These are phyloP conservation scores for Suhomyces faveliae DNA, from an alignment of 805 yeast species.

Conservation along the genomic window DNA sequence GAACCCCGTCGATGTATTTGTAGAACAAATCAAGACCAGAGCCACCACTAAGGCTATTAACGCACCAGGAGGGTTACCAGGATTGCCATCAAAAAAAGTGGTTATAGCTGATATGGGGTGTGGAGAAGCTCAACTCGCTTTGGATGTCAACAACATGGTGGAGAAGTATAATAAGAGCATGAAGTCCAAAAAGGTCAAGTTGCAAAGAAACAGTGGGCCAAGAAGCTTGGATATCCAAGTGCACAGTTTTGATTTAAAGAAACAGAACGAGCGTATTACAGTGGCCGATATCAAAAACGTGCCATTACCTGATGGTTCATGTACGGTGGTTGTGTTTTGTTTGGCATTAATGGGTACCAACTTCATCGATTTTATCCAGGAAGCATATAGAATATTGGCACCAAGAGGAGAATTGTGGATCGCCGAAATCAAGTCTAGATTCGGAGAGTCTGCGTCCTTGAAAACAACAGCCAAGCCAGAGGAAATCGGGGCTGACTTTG, in stretches of 20 bases:
- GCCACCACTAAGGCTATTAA: conserved; percentile 62
- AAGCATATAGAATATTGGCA: conserved; percentile 81
- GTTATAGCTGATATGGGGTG: conserved; percentile 98
- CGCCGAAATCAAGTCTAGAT: conserved; percentile 93
- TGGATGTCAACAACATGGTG: conserved; percentile 56
- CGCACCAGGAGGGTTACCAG: conserved; percentile 96
- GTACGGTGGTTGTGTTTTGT: conserved; percentile 89
- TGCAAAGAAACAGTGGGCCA: conserved; percentile 18
- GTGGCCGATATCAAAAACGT: conserved; percentile 96
- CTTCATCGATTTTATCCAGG: conserved; percentile 85
- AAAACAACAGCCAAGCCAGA: conserved; percentile 32
- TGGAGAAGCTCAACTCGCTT: conserved; percentile 90
- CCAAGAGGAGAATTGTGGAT: conserved; percentile 97
- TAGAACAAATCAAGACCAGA: conserved; percentile 61
- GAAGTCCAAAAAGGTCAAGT: conserved; percentile 18
- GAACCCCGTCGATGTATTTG: conserved; percentile 93
- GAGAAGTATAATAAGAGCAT: conserved; percentile 29
- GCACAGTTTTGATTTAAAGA: conserved; percentile 88
- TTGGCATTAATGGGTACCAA: conserved; percentile 97
- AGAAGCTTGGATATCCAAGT: conserved; percentile 54
- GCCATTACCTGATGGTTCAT: conserved; percentile 76
- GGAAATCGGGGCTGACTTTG: conserved; percentile 71
- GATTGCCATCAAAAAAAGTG: conserved; percentile 57
- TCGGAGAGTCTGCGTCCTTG: conserved; percentile 51
- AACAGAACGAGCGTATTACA: conserved; percentile 83